Base-by-base conservation (phyloP, 2,329 filamentous ascomycete genomes). In the Pestalotiopsis sp. region DNA sequence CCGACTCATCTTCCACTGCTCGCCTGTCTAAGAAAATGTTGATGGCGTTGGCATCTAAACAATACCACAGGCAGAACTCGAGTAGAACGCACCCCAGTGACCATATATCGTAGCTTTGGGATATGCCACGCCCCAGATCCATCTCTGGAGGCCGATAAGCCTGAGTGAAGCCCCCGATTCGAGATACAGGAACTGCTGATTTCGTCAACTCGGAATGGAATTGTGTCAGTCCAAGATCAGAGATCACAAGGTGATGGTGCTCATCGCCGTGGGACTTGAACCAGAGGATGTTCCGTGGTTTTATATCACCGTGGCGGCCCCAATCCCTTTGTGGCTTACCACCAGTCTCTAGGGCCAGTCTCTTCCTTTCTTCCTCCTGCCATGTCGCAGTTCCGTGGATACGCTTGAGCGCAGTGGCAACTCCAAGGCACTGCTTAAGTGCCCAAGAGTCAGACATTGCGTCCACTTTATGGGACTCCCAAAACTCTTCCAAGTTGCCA, bases 31-130 rank as follows among this genome's bases (percentile, higher is more conserved):
- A 13, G 11, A 57, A 57, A 5, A 2, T 20, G 2, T 12, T 1
- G 13, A 57, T n/a, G 6, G 12, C 23, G 9, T 12, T 4, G 14
- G n/a, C n/a, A 6, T 60, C 41, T 4, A n/a, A 5, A 9, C 65
- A 9, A 7, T 66, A 63, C 76, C 76, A 77, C 1, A 71, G 62
- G 9, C 74, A 27, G 1, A 77, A 52, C 49, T 76, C 74, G 0
- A 77, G 67, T 36, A 67, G 76, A 1, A 77, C 67, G 41, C 76
- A 77, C 3, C 75, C 76, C 1, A 77, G 70, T 1, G 72, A 72
- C 76, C 76, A 77, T 4, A 76, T 68, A 59, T 76, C 76, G 31
- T 72, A 73, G 2, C 68, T 66, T 11, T 69, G 68, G 1, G 74
- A 75, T 2, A 73, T 72, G 2, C 39, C 36, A 0, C 59, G 67